A percentile compares a stretch with the other conserved stretches of the same genome.
Evolutionary conservation across 306 rosid genomes (phyloP).

Genomic region (Vigna unguiculata): DNA sequence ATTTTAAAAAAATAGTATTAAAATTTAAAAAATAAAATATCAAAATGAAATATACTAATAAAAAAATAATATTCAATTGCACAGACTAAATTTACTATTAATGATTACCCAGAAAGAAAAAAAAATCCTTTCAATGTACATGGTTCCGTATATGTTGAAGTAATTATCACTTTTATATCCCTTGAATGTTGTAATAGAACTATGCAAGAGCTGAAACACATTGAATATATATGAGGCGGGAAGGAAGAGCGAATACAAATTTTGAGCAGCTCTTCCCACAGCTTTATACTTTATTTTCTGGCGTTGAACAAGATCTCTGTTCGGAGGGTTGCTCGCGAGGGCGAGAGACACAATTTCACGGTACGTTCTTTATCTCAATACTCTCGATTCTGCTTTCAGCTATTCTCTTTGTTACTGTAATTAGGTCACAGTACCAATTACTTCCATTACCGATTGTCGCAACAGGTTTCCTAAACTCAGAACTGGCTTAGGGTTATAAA

Average conservation of each 20-base stretch:
- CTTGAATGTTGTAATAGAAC: too few relatives aligned
- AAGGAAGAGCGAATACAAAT: not conserved
- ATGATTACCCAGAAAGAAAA: too few relatives aligned
- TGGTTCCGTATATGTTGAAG: too few relatives aligned
- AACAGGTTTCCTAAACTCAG: not conserved
- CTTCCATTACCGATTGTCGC: not conserved
- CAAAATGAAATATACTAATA: too few relatives aligned
- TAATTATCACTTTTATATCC: too few relatives aligned
- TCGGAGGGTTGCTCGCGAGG: not conserved
- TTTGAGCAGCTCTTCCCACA: not conserved
- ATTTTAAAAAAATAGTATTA: too few relatives aligned
- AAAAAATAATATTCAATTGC: too few relatives aligned
- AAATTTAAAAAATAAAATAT: too few relatives aligned
- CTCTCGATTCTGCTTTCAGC: not conserved
- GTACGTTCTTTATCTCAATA: not conserved
- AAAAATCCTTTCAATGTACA: too few relatives aligned
- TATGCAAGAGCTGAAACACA: too few relatives aligned
- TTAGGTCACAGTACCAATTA: not conserved
- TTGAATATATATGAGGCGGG: not conserved
- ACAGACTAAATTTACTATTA: too few relatives aligned
- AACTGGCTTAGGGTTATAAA: not conserved
- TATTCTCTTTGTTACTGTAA: not conserved
- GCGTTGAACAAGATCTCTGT: not conserved
- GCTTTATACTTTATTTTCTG: not conserved
- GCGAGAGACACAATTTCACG: not conserved